Evolutionary conservation across 192 early-diverging fungal genomes (phyloP).

Genomic region (Backusella tuberculispora): DNA sequence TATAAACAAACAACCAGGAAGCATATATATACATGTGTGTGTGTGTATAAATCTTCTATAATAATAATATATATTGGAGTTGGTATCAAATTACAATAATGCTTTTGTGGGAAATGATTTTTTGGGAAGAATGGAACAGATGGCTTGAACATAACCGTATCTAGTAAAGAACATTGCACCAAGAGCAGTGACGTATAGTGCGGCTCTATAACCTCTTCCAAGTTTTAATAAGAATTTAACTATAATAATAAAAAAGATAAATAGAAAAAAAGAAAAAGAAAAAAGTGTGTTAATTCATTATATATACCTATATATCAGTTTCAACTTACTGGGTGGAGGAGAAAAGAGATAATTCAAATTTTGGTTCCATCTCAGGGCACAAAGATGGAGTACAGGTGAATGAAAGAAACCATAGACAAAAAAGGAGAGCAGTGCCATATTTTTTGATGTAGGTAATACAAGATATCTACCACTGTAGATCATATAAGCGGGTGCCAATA

Average conservation of each 20-base stretch:
- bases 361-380: slow-evolving; percentile 46
- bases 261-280: slow-evolving; percentile 6
- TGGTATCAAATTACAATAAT: not conserved
- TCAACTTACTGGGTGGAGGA: slow-evolving; percentile 54
- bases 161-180: slow-evolving; percentile 35
- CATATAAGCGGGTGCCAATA: slow-evolving; percentile 54
- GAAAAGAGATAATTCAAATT: slow-evolving; percentile 59
- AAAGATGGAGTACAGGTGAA: slow-evolving; percentile 46
- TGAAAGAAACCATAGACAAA: slow-evolving; percentile 57
- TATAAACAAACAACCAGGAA: not conserved
- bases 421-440: slow-evolving; percentile 55
- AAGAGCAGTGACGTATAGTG: slow-evolving; percentile 33
- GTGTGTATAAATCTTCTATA: not conserved
- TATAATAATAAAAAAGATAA: not conserved
- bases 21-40: not conserved
- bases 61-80: not conserved
- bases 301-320: too few species aligned
- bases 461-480: slow-evolving; percentile 57
- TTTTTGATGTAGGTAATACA: slow-evolving; percentile 48
- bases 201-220: slow-evolving; percentile 30
- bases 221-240: slow-evolving; percentile 30
- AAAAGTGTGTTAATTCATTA: not conserved
- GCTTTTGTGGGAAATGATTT: not conserved
- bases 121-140: slow-evolving; percentile 21
- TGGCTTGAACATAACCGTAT: slow-evolving; percentile 27